Evolutionary conservation across 805 yeast species (phyloP), one percentile per base, ranked within the genome.

Genomic region (Starmerella potacharoeniae): DNA sequence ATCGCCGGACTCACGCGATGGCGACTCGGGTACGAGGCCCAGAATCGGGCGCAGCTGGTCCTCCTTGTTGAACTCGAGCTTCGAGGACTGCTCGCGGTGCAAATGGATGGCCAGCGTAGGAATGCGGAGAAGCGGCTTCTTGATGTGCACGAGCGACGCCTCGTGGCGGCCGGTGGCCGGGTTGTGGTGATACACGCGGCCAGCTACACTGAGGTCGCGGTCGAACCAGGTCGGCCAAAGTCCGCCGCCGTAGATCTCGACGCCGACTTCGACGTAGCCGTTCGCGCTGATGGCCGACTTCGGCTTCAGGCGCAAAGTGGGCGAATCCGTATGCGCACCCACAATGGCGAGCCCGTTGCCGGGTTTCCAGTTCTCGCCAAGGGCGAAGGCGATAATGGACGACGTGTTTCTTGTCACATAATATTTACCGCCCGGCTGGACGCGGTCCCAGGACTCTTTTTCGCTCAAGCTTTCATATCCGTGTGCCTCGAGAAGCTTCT

Each of bases 151-250:
- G 58, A 93, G 74, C 64, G 76, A 81, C 3, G 95, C 78, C 49
- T 79, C 77, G 11, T 48, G 33, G 16, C 33, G 34, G 40, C 40
- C 49, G 2, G 49, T 46, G 8, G 79, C 83, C 28, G 66, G 58
- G 36, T 76, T 76, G 42, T 71, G 75, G 16, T 86, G 84, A 66
- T 83, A 83, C 1, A 91, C 95, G 61, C 97, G 76, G 14, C 98
- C 98, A 8, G 97, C 97, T 57, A 89, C 73, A 40, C 91, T 77
- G 62, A 93, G 76, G 68, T 91, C 97, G 57, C 97, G 80, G 69
- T 91, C 98, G 66, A 93, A 91, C 97, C 97, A 91, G 5, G 96
- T 80, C 67, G 87, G 96, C 81, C 97, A 93, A 54, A 90, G 82
- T 51, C 96, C 93, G 37, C 97, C 97, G 55, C 98, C 97, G 65